Base-by-base conservation (phyloP, 129 eudicot genomes). In the Lonicera japonica region DNA sequence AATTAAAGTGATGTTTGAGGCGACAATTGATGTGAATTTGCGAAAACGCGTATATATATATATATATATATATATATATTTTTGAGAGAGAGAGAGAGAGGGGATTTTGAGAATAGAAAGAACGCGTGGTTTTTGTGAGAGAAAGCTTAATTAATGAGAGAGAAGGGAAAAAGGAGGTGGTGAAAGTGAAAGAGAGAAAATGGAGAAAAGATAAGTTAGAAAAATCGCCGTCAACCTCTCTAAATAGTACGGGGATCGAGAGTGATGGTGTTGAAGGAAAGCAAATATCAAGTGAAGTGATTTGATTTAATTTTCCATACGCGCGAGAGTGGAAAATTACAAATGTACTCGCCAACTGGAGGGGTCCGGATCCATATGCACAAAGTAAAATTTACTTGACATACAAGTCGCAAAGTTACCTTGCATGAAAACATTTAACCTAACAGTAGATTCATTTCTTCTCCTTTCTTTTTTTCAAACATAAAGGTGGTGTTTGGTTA, bases 91-190 rank as follows among this genome's bases (percentile, higher is more conserved):
- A 66, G 62, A 66, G 60, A 54, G 73, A 66, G 81, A 52, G 74
- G 79, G 83, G 88, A 85, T 73, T 82, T 81, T 47, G 23, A 83
- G 63, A 36, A 70, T 40, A 61, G 76, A 77, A 63, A 79, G 46
- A 65, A 76, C 76, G 85, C 50, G 50, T 43, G 13, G 14, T 43
- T 43, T 14, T 43, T 1, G 53, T 48, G 17, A 59, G 54, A 11
- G n/a, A 7, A 21, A 14, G 12, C 21, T 55, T 25, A 40, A 46
- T 19, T 60, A 39, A 5, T 62, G 53, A 38, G 65, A 60, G 34
- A 38, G 59, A 45, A 43, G 50, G 13, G 16, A 43, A 14, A 43
- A 14, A 11, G 1, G 13, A 43, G 50, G 16, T 1, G 50, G 8
- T 1, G 50, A 43, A 43, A 36, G 25, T 8, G 65, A 25, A 69